These are phyloP conservation scores for Rossbeevera mucosa DNA, from an alignment of 768 basidiomycete species.

Conservation along the genomic window DNA sequence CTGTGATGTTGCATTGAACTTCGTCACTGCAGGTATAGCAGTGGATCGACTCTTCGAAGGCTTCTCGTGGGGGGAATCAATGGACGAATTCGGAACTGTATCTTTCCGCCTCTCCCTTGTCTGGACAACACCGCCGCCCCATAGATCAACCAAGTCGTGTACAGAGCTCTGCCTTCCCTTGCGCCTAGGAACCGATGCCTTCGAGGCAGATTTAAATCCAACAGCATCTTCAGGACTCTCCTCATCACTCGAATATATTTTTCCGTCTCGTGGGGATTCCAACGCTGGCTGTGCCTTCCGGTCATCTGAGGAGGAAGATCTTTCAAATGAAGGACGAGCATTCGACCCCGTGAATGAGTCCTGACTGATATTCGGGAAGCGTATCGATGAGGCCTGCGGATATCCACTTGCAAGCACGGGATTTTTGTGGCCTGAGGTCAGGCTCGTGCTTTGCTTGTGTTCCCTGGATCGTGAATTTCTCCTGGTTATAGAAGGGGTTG, in stretches of 20 bases:
- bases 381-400: slow-evolving; percentile 2
- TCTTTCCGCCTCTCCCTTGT: slow-evolving; percentile 42
- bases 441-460: slow-evolving; percentile 20
- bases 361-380: slow-evolving; percentile 10
- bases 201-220: slow-evolving; percentile 26
- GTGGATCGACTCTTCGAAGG: slow-evolving; percentile 20
- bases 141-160: slow-evolving; percentile 76
- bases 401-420: slow-evolving; percentile 2
- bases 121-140: slow-evolving; percentile 52
- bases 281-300: slow-evolving; percentile 41
- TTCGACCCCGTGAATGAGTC: slow-evolving; percentile 1
- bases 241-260: slow-evolving; percentile 54
- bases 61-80: slow-evolving; percentile 16
- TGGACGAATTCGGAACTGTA: slow-evolving; percentile 13
- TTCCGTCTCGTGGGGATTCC: slow-evolving; percentile 22
- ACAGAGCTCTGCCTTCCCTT: slow-evolving; percentile 72
- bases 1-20: slow-evolving; percentile 21
- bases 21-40: slow-evolving; percentile 15
- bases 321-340: slow-evolving; percentile 11
- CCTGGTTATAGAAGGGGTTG: slow-evolving; percentile 20
- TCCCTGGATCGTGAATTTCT: slow-evolving; percentile 32
- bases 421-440: slow-evolving; percentile 10
- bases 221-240: slow-evolving; percentile 47
- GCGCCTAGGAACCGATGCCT: slow-evolving; percentile 27
- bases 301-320: slow-evolving; percentile 39